These are phyloP conservation scores for Cystofilobasidium macerans DNA, from an alignment of 768 basidiomycete species.

Conservation along the genomic window DNA sequence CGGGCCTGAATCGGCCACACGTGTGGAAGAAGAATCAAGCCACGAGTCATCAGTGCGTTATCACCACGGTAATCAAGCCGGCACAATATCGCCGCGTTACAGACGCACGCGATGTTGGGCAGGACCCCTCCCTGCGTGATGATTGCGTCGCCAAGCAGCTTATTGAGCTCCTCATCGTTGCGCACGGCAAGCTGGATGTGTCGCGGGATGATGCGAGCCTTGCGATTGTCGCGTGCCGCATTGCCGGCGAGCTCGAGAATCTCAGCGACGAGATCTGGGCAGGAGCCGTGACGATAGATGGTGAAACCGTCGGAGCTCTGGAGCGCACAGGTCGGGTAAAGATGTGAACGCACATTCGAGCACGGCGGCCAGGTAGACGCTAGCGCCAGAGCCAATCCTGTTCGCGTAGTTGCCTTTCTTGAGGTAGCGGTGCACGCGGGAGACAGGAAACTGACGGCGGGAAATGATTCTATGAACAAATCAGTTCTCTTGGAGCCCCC, in stretches of 20 bases:
- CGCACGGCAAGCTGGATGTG: conserved; percentile 86
- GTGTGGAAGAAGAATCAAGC: too few species aligned
- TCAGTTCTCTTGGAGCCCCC: too few species aligned
- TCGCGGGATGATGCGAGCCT: conserved; percentile 87
- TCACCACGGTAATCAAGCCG: too few species aligned
- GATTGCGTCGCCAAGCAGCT: conserved; percentile 67
- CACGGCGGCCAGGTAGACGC: conserved; percentile 32
- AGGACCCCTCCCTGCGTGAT: conserved; percentile 76
- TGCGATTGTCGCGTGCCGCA: conserved; percentile 73
- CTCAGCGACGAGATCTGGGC: conserved; percentile 81
- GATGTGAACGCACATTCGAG: not conserved
- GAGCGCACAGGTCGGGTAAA: conserved; percentile 6
- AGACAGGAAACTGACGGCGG: conserved; percentile 61
- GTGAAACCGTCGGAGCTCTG: not conserved
- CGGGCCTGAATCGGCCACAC: too few species aligned
- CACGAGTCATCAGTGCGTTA: too few species aligned
- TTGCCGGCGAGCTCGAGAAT: conserved; percentile 81
- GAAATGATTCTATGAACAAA: too few species aligned
- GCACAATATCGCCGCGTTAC: too few species aligned
- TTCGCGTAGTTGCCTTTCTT: conserved; percentile 81
- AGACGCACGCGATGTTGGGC: conserved; percentile 53
- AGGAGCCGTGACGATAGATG: conserved; percentile 47
- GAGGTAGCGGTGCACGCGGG: conserved; percentile 52
- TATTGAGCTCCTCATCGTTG: conserved; percentile 68
- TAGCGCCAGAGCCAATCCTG: conserved; percentile 80